Evolutionary conservation across 768 basidiomycete genomes (phyloP), one percentile per base, ranked within the genome.

Genomic region (Termitomyces sp.): DNA sequence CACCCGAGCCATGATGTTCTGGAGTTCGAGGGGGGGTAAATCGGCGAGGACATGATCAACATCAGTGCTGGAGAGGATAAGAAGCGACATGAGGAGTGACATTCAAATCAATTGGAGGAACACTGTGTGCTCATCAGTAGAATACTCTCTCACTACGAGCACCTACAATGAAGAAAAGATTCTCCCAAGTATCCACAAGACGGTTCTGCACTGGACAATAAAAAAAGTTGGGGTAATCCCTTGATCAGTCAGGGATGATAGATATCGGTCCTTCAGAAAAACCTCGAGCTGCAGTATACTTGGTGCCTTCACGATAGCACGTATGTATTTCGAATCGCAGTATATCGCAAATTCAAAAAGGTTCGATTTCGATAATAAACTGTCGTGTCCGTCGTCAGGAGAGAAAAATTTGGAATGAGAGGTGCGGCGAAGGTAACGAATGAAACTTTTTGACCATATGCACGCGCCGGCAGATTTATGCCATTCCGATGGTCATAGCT

Each of bases 31-130:
- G 0, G 81, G 75, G 0, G 71, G 60, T 50, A 90, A 73, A 0
- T 67, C 62, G 1, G 79, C 66, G 33, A 79, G 67, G 43, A 88
- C 70, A 1, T 60, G 54, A 31, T 78, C 76, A 26, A 92, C 82
- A 66, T 90, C 81, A n/a, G 70, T 40, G 7, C 77, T 73, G 1
- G 86, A 80, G 19, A 93, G 79, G 45, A 92, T 72, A 7, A 84
- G 78, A 9, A 91, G 73, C 33, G 80, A 81, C 77, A 68, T 68
- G 42, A 51, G 17, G 46, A 41, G 23, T 48, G 11, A 17, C 9
- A 10, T 30, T n/a, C 11, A 19, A 42, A 19, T 47, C 46, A 35
- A 1, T 14, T 23, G 14, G 17, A 38, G 12, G 31, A 38, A n/a
- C 23, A 38, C 37, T 50, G 12, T 40, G 26, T 38, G 23, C 35